A percentile compares a stretch with the other conserved stretches of the same genome.
phyloP scores from a whole-genome alignment of 257 asterid genomes.

The Osmanthus fragrans region DNA sequence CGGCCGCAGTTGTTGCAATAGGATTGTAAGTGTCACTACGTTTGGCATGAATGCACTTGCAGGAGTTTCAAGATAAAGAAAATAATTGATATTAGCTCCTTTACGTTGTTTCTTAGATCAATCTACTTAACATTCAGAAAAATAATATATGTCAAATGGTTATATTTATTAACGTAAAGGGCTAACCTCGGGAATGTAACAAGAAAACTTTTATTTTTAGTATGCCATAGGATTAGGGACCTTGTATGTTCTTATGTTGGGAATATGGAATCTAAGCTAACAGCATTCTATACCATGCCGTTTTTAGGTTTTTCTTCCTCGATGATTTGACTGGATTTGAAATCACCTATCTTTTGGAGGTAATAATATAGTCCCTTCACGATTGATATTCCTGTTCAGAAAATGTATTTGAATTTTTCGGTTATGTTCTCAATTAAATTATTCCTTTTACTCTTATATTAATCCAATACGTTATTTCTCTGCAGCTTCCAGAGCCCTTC shows the following conservation, averaged over 20 bases:
- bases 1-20: constrained; percentile 86
- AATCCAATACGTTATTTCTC: not conserved
- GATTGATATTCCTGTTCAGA: not conserved
- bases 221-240: not conserved
- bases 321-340: constrained; percentile 96
- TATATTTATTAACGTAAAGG: not conserved
- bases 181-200: not conserved
- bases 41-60: not conserved
- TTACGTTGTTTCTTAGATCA: not conserved
- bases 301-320: constrained; percentile 83
- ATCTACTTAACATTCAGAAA: not conserved
- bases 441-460: not conserved
- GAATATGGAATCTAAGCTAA: constrained; percentile 2
- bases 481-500: constrained; percentile 99
- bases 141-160: not conserved
- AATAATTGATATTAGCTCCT: not conserved
- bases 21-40: constrained; percentile 69
- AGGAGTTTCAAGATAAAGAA: not conserved
- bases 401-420: not conserved
- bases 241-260: not conserved
- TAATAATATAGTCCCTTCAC: constrained; percentile 22
- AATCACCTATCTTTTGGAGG: constrained; percentile 91
- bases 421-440: not conserved
- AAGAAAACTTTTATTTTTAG: not conserved
- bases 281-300: constrained; percentile 10